Percentiles rank a stretch among this genome's conserved stretches.
Conservation (phyloP, 768 basidiomycete species). For the Psilocybe azurescens region DNA sequence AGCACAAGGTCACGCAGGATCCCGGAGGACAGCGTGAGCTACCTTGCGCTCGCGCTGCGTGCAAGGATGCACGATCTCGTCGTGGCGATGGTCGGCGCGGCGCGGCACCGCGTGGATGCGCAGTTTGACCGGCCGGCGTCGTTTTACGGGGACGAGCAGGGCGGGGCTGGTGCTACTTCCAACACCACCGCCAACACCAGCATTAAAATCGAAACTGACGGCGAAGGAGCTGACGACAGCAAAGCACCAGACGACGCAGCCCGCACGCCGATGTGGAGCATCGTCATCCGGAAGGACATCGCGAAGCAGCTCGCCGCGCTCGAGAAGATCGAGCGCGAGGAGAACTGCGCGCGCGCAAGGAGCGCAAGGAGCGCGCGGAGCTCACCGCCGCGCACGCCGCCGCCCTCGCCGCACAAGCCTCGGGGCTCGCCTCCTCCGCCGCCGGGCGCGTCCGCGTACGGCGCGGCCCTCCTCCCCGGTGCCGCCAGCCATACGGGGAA, state of each 20-base stretch:
- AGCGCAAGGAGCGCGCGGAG: conserved; percentile 80
- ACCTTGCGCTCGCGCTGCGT: conserved; percentile 80
- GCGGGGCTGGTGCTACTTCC: background rate
- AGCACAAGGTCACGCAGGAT: conserved; percentile 71
- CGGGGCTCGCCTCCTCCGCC: conserved; percentile 33
- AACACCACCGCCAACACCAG: too few species aligned
- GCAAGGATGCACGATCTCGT: conserved; percentile 75
- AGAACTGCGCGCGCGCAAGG: conserved; percentile 74
- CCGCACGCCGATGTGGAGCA: conserved; percentile 77
- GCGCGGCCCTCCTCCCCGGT: background rate
- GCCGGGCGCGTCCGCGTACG: background rate
- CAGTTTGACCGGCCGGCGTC: conserved; percentile 72
- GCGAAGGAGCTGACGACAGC: background rate
- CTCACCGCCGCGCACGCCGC: conserved; percentile 74
- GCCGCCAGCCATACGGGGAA: background rate
- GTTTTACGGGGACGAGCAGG: conserved; percentile 62
- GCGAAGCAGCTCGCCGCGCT: conserved; percentile 77
- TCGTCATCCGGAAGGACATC: conserved; percentile 78
- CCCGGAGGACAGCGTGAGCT: conserved; percentile 76
- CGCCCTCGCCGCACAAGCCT: conserved; percentile 62
- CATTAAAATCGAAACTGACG: background rate
- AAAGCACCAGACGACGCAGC: background rate
- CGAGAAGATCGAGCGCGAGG: conserved; percentile 83
- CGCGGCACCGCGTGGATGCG: conserved; percentile 71
- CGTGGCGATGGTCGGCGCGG: conserved; percentile 68